Evolutionary conservation across 768 basidiomycete species (phyloP), one percentile per base, ranked within the genome.

Genomic region (Goffeauzyma gilvescens): DNA sequence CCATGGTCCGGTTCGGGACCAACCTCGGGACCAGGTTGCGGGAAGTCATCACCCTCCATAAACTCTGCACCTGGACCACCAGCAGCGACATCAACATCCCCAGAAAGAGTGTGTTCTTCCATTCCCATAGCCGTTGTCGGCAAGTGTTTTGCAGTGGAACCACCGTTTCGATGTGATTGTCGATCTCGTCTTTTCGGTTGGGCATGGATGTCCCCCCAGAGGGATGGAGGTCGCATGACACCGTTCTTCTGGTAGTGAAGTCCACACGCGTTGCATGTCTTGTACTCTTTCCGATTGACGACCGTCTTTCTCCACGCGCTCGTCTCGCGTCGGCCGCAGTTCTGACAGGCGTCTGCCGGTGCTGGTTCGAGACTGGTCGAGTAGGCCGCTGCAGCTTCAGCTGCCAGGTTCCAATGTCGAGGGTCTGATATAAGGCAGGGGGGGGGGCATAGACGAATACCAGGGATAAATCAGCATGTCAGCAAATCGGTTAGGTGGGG

Each of bases 261-360:
- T 8, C 47, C 42, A 25, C 47, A 49, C 6, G 47, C 33, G 33
- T 49, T 49, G 28, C 47, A 49, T 12, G 44, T 38, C 14, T 32
- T 35, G 23, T 44, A 44, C 13, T 43, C 47, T 7, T 33, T 18
- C 13, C 47, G 42, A 26, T 45, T 26, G 6, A 49, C 32, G 13
- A 38, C 37, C 25, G 44, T n/a, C 37, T 49, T 43, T 30, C 47
- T 30, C 42, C 47, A 44, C 12, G 36, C 47, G 12, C 28, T 34
- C 13, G 42, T 49, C 6, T 30, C 41, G 15, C 20, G 27, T 5
- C 41, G 13, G n/a, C 42, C 47, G 27, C 47, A 49, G 23, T 49
- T 49, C 24, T 42, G 36, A 30, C 47, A 49, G n/a, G 40, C 20
- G 13, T 8, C 8, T 8, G 10, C 33, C 9, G 10, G 9, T 10